Evolutionary conservation across 2,329 filamentous ascomycete species (phyloP), one percentile per base, ranked within the genome.

Genomic region (Fusarium sp.): DNA sequence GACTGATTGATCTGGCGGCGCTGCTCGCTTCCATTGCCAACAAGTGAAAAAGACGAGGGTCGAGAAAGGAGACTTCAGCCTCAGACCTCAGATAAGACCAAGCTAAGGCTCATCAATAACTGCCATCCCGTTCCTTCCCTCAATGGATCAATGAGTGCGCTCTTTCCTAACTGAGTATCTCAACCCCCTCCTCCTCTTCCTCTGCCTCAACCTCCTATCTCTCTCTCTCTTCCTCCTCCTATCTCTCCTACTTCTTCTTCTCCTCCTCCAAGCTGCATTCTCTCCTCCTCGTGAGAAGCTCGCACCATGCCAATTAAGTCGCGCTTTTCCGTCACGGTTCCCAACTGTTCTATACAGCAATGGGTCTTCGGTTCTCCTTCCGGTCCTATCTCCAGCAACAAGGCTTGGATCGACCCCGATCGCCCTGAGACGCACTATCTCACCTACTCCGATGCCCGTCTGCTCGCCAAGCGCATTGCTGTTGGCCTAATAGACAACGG

Each of bases 391-490:
- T 76, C 84, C 2, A 82, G 88, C 58, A 82, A 80, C 54, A 82
- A 84, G 63, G 82, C 84, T 38, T 90, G 91, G 76, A 85, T 94
- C 61, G 93, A 95, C 76, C 89, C 93, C 10, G 87, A 90, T 38
- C 85, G 88, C 2, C 92, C 94, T 2, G 88, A 93, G 8, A 91
- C 89, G 10, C 90, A 93, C 76, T 91, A 87, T 74, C 85, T 97
- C 42, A 93, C 91, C 5, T 85, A 89, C 42, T 80, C 87, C 72
- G 87, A 89, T 69, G 94, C 92, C 80, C 91, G 94, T 25, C 85
- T 92, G 73, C 92, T 93, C 85, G 88, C 91, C 36, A 92, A 95
- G 81, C 91, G 93, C 16, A 83, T 97, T 36, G 94, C 93, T 1
- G 85, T 90, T 2, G 94, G 94, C 1, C 84, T 95, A 33, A 86